Conservation (phyloP, 805 yeast species). For the Zygotorulaspora danielsina region DNA sequence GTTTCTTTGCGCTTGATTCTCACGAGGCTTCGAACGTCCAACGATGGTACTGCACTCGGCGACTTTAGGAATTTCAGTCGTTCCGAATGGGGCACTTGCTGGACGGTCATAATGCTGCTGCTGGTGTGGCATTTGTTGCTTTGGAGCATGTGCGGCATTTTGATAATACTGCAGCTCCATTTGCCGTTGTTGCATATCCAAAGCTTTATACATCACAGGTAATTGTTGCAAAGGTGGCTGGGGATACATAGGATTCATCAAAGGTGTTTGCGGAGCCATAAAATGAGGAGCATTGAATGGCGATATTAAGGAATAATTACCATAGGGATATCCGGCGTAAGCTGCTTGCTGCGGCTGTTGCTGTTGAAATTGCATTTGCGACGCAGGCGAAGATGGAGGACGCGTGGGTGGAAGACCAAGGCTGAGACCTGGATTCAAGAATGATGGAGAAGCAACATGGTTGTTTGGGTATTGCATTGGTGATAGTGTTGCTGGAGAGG, state of each 20-base stretch:
- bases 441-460: conserved; percentile 8
- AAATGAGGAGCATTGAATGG: conserved; percentile 13
- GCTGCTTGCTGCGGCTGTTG: conserved; percentile 4
- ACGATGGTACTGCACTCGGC: conserved; percentile 2
- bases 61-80: conserved; percentile 1
- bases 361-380: conserved; percentile 4
- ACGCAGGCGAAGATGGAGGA: conserved; percentile 6
- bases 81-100: conserved; percentile 3
- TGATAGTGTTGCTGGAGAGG: neutral
- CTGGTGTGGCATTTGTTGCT: conserved; percentile 3
- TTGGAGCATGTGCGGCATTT: conserved; percentile 2
- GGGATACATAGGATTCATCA: conserved; percentile 16
- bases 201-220: conserved; percentile 15
- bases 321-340: conserved; percentile 12
- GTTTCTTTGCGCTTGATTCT: conserved; percentile 1
- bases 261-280: conserved; percentile 15
- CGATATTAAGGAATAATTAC: conserved; percentile 16
- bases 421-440: conserved; percentile 9
- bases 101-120: conserved; percentile 8
- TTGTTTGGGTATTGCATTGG: neutral
- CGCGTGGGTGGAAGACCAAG: conserved; percentile 2
- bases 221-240: conserved; percentile 16
- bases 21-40: conserved; percentile 1
- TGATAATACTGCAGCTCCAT: conserved; percentile 5
- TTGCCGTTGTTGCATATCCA: conserved; percentile 13